Percentiles rank a stretch among this genome's conserved stretches.
phyloP scores from a whole-genome alignment of 2,329 filamentous ascomycete genomes.

The Lasiodiplodia gonubiensis region DNA sequence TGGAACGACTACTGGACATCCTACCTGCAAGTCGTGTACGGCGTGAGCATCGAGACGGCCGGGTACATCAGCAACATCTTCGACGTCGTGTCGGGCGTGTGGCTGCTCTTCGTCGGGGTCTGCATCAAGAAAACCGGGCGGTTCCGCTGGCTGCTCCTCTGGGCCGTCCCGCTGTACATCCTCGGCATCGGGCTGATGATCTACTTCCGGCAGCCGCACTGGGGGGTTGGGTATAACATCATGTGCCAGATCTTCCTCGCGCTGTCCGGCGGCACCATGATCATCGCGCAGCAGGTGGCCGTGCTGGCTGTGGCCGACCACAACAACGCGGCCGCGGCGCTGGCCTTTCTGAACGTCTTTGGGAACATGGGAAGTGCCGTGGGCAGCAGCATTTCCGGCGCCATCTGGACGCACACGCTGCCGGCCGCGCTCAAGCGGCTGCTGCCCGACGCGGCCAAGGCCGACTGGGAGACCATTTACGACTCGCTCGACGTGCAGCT shows the following conservation, averaged over 20 bases:
- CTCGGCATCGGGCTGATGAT: conserved; percentile 38
- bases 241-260: conserved; percentile 42
- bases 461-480: conserved; percentile 52
- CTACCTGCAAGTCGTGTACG: conserved; percentile 49
- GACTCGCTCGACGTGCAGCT: conserved; percentile 61
- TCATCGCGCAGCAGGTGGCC: conserved; percentile 32
- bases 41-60: conserved; percentile 39
- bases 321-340: conserved; percentile 65
- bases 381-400: conserved; percentile 61
- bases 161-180: conserved; percentile 31
- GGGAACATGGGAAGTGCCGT: conserved; percentile 57
- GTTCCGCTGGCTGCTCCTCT: conserved; percentile 30
- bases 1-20: conserved; percentile 51
- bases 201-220: conserved; percentile 32
- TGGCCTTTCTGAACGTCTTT: conserved; percentile 66
- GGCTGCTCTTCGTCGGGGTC: conserved; percentile 31
- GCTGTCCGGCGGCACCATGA: conserved; percentile 39
- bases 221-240: conserved; percentile 32
- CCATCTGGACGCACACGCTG: conserved; percentile 69
- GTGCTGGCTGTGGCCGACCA: conserved; percentile 44
- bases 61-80: conserved; percentile 48
- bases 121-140: conserved; percentile 29
- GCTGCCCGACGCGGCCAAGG: conserved; percentile 54
- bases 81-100: conserved; percentile 41
- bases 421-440: conserved; percentile 53